Percentiles rank a stretch among this genome's conserved stretches.
Evolutionary conservation across 306 rosid genomes (phyloP).

Genomic region (Malus sieversii): DNA sequence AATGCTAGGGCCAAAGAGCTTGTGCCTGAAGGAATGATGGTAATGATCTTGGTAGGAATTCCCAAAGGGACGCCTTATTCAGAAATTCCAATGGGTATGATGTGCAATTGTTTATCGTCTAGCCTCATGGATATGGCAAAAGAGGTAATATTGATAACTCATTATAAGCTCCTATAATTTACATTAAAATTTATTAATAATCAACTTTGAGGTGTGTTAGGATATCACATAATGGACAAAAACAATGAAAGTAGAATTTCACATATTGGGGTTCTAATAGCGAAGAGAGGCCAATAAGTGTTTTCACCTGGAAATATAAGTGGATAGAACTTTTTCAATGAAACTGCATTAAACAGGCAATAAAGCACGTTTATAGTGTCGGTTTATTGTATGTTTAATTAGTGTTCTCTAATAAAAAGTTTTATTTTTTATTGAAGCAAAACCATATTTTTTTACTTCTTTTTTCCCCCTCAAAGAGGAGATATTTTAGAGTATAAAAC

Average conservation of each 20-base stretch:
- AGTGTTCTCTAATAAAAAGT: no score
- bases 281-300: background rate
- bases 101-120: conserved; percentile 21
- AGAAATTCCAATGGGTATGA: conserved; percentile 5
- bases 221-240: background rate
- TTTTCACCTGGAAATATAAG: background rate
- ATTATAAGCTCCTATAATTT: background rate
- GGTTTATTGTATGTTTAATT: no score
- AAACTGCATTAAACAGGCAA: no score
- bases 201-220: background rate
- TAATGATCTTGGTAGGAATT: conserved; percentile 25
- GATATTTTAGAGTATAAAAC: background rate
- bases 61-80: conserved; percentile 19
- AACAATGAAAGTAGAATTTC: background rate
- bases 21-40: conserved; percentile 39
- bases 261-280: background rate
- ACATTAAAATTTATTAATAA: background rate
- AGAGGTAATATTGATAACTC: conserved; percentile 24
- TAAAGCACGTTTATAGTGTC: no score
- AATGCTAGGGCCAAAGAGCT: conserved; percentile 40
- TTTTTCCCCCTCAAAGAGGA: background rate
- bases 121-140: conserved; percentile 36
- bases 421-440: background rate
- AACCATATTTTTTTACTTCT: no score
- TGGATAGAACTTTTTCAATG: no score